Evolutionary conservation across 768 basidiomycete species (phyloP), one percentile per base, ranked within the genome.

Genomic region (Hydnum rufescens): DNA sequence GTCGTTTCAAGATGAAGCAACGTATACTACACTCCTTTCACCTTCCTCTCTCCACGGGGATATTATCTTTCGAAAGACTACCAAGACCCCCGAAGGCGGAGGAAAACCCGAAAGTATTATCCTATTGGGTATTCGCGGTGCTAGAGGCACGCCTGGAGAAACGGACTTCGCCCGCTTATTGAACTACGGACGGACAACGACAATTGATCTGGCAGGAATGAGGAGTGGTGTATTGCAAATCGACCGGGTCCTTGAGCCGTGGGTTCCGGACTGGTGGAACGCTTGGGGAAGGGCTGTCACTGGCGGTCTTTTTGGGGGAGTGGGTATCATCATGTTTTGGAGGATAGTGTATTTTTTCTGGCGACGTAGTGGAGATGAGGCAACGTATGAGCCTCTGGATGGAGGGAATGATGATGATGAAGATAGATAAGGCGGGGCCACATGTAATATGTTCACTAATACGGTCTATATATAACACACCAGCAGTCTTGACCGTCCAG

Each of bases 181-280:
- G 3, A 54, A 48, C 25, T 64, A 60, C 51, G 69, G 70, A 0
- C 58, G 60, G 55, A 68, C 57, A 71, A 77, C 63, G 67, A 86
- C 60, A 71, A 82, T 54, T 86, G 84, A 36, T 77, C 6, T 49
- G 19, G 84, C 43, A 77, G 76, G 75, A 6, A 69, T 71, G 8
- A 78, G 75, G 0, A 93, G 92, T 0, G 93, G 93, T 3, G 87
- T 96, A 34, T 73, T 96, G 54, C 74, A 81, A 65, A 82, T 97
- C 54, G 86, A 95, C 67, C 71, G 72, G 39, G 70, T 96, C 8
- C 67, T 99, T 51, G 61, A 78, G 23, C 95, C 95, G 31, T 97
- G 89, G 63, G 68, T 79, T 54, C 88, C 93, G 2, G 72, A 79
- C 3, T 87, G 85, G 86, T 89, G 81, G 77, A 68, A 75, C 32